Evolutionary conservation across 1,284 basidiomycete species (phyloP), one percentile per base, ranked within the genome.

Genomic region (Sporisorium reilianum): DNA sequence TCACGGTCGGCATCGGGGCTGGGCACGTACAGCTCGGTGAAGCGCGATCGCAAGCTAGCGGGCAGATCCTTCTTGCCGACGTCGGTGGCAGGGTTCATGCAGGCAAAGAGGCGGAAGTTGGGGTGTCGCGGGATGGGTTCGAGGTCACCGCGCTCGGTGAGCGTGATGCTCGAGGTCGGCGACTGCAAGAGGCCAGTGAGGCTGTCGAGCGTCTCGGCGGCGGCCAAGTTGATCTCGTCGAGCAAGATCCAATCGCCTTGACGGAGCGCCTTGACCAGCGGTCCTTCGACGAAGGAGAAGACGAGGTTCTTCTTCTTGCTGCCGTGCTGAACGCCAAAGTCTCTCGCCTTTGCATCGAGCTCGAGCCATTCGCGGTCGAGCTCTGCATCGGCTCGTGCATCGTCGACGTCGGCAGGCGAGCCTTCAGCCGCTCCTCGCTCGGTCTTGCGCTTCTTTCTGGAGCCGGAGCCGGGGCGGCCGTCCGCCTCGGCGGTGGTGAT

Each of bases 71-170:
- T 96, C 88, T 99, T 99, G 57, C 97, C 97, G 22, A 98, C 93
- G 76, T 99, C 97, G 2, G 96, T 99, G 0, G 97, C 97, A 2
- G 97, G 97, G 83, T 99, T 99, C 97, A 99, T 99, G 85, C 97
- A 99, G 2, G 95, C 95, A 81, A 99, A 99, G 9, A 99, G 87
- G 26, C 96, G 92, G 86, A 99, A 99, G 79, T 97, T 91, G 20
- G 94, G 91, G 84, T 99, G 97, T 1, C 97, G 91, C 34, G 91
- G 90, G 26, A 99, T 89, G 0, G 93, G 92, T 80, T 95, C 93
- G 60, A 98, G 86, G 30, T 95, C 93, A 1, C 96, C 97, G 83
- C 95, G 91, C 83, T 99, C 97, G 0, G 94, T 96, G 58, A 99
- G 87, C 0, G 95, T 93, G 63, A 99, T 91, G 1, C 95, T 98